Evolutionary conservation across 495 filamentous ascomycete species (phyloP).

Genomic region (Cenococcum geophilum): DNA sequence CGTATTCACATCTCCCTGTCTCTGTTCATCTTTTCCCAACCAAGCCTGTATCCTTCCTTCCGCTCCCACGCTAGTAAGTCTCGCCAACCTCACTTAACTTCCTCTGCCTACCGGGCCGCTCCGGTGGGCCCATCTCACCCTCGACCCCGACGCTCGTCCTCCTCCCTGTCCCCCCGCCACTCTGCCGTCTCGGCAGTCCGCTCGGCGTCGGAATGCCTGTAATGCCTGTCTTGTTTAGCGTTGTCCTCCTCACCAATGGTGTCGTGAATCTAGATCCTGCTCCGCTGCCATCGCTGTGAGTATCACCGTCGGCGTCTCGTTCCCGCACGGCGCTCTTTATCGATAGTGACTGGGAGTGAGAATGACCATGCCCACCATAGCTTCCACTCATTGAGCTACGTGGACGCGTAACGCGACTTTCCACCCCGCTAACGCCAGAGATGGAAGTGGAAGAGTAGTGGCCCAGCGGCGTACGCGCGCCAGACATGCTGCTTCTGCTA

Average conservation of each 20-base stretch:
- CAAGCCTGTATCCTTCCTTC: not conserved
- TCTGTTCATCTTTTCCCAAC: not conserved
- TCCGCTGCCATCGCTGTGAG: conserved; percentile 25
- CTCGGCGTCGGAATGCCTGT: conserved; percentile 29
- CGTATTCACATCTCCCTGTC: conserved; percentile 3
- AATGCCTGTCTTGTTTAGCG: conserved; percentile 23
- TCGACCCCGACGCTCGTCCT: conserved; percentile 42
- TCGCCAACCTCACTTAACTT: conserved; percentile 60
- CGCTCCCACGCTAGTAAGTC: conserved; percentile 47
- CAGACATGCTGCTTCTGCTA: conserved; percentile 62
- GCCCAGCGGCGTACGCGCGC: conserved; percentile 59
- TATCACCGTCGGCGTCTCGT: conserved; percentile 19
- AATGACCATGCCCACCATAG: conserved; percentile 35
- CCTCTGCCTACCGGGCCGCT: conserved; percentile 42
- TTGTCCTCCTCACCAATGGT: conserved; percentile 30
- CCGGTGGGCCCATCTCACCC: conserved; percentile 52
- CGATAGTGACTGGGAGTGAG: conserved; percentile 21
- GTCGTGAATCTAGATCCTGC: conserved; percentile 16
- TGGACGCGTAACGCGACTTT: conserved; percentile 40
- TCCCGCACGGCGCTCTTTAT: conserved; percentile 12
- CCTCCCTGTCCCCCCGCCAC: conserved; percentile 44
- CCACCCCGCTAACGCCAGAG: conserved; percentile 33
- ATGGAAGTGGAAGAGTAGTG: conserved; percentile 38
- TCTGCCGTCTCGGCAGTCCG: conserved; percentile 36
- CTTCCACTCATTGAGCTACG: conserved; percentile 51